phyloP scores from a whole-genome alignment of 257 asterid species.

The Solanum clarkiae region DNA sequence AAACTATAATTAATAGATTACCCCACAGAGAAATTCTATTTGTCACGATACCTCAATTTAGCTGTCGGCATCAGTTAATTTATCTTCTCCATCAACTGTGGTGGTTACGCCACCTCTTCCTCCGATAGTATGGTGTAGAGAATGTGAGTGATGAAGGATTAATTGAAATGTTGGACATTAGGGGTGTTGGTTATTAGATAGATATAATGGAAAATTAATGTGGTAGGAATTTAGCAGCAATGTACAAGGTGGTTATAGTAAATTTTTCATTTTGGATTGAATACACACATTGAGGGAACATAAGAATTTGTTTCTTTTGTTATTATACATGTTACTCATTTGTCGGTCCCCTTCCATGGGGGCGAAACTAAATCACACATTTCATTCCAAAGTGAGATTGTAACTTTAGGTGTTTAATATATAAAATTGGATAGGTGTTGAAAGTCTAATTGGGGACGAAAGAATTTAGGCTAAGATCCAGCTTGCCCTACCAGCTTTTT shows the following conservation, averaged over 20 bases:
- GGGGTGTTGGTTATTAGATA: neutral
- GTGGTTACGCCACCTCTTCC: neutral
- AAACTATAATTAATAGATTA: neutral
- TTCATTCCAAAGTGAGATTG: neutral
- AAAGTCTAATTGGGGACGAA: neutral
- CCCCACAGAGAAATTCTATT: neutral
- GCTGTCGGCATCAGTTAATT: neutral
- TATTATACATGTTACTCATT: neutral
- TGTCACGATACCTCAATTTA: neutral
- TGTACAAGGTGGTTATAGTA: neutral
- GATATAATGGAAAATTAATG: neutral
- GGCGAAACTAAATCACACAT: neutral
- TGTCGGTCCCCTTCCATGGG: neutral
- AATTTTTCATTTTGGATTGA: neutral
- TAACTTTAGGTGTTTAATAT: neutral
- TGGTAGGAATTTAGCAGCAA: neutral
- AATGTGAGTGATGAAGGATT: neutral
- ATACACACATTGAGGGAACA: neutral
- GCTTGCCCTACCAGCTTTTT: too few species aligned
- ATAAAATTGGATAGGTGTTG: neutral
- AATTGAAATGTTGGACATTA: neutral
- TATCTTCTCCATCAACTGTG: neutral
- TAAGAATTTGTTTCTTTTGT: neutral
- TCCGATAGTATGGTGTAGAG: neutral
- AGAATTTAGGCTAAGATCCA: too few species aligned